Conservation (phyloP, 306 rosid species). For the Quercus engelmannii region DNA sequence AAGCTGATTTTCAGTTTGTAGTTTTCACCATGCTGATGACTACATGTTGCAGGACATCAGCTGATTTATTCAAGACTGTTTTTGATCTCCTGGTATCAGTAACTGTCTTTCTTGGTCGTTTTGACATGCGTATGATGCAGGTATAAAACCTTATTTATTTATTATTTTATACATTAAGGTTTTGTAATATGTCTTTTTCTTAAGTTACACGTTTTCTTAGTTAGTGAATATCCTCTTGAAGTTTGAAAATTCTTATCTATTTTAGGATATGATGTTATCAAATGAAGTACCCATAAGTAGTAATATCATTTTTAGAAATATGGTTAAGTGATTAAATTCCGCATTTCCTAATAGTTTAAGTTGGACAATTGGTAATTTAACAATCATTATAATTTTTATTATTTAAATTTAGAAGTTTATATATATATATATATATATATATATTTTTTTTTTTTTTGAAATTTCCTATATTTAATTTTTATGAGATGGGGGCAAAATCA, state of each 20-base stretch:
- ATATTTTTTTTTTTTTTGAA: background rate
- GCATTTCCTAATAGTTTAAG: too few relatives aligned
- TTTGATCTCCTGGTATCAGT: constrained; percentile 95
- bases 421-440: too few relatives aligned
- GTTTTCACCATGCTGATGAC: constrained; percentile 21
- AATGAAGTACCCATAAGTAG: background rate
- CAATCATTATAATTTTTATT: too few relatives aligned
- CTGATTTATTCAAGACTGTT: constrained; percentile 97
- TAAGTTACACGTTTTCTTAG: background rate
- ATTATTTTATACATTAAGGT: background rate
- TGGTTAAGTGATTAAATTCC: too few relatives aligned
- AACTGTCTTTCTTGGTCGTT: constrained; percentile 97
- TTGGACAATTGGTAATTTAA: too few relatives aligned
- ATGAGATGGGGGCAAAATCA: background rate
- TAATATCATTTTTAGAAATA: background rate
- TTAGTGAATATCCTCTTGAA: background rate
- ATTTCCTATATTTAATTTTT: background rate
- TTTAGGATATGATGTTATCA: background rate
- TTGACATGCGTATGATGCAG: constrained; percentile 99
- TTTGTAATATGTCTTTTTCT: background rate
- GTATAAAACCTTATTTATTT: constrained; percentile 32
- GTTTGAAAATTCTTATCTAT: background rate
- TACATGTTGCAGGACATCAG: constrained; percentile 82
- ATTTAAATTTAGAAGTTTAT: background rate
- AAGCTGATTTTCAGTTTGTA: constrained; percentile 22